Evolutionary conservation across 805 yeast genomes (phyloP).

Genomic region (Ogataea naganishii): DNA sequence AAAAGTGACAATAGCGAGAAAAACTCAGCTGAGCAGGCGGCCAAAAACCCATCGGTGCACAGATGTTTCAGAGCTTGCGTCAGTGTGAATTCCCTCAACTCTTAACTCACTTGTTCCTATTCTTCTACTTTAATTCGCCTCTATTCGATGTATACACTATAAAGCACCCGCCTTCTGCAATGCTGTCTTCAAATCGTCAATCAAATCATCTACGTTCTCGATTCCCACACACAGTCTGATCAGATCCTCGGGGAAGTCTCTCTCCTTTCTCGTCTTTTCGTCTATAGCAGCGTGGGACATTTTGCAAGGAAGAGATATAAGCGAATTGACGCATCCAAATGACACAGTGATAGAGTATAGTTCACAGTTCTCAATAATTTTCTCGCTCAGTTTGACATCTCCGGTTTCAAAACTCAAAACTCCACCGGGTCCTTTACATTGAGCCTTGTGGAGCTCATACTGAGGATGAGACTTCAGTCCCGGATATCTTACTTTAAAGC

Average conservation of each 20-base stretch:
- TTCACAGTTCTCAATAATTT: constrained; percentile 65
- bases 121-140: too few species aligned
- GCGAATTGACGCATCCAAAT: constrained; percentile 88
- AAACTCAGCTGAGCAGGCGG: too few species aligned
- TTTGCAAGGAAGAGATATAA: constrained; percentile 87
- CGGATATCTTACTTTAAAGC: constrained; percentile 78
- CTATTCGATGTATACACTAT: too few species aligned
- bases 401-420: constrained; percentile 89
- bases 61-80: too few species aligned
- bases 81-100: too few species aligned
- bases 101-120: too few species aligned
- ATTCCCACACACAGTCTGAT: constrained; percentile 88
- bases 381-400: constrained; percentile 51
- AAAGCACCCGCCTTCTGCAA: constrained; percentile 54
- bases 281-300: constrained; percentile 98
- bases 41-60: too few species aligned
- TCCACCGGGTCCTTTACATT: constrained; percentile 82
- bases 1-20: too few species aligned
- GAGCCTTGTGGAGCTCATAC: constrained; percentile 66
- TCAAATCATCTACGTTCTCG: constrained; percentile 72
- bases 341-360: constrained; percentile 86
- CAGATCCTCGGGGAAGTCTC: constrained; percentile 89
- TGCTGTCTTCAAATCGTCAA: constrained; percentile 71
- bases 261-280: constrained; percentile 73
- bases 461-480: constrained; percentile 80